Conservation (phyloP, 2,329 filamentous ascomycete genomes). For the Xylaria sp. region DNA sequence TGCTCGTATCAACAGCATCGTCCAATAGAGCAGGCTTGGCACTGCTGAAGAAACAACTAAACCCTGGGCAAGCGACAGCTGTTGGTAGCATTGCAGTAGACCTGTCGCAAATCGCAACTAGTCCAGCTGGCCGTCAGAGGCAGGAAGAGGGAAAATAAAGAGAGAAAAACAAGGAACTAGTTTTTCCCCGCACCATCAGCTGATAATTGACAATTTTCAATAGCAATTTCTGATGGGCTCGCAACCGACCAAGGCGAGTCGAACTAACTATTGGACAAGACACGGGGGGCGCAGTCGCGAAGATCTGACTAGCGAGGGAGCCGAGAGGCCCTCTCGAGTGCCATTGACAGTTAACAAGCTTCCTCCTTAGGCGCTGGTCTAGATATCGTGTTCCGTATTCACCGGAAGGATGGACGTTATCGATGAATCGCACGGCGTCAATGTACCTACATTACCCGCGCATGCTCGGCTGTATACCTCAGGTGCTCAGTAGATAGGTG, state of each 20-base stretch:
- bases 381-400: slow-evolving; percentile 11
- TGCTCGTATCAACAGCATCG: slow-evolving; percentile 24
- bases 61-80: slow-evolving; percentile 9
- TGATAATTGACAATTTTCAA: slow-evolving; percentile 29
- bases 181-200: slow-evolving; percentile 27
- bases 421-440: neutral
- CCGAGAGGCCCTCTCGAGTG: slow-evolving; percentile 16
- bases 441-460: neutral
- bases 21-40: slow-evolving; percentile 33
- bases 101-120: slow-evolving; percentile 24
- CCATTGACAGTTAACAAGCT: slow-evolving; percentile 20
- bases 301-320: slow-evolving; percentile 32
- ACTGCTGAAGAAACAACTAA: slow-evolving; percentile 14
- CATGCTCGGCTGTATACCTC: neutral
- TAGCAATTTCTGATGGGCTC: slow-evolving; percentile 15
- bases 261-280: slow-evolving; percentile 29
- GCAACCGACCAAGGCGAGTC: slow-evolving; percentile 3
- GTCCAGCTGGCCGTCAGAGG: slow-evolving; percentile 5
- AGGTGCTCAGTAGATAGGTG: neutral
- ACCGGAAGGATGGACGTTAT: slow-evolving; percentile 11
- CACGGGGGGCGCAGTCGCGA: slow-evolving; percentile 37
- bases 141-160: neutral
- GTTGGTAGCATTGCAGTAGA: slow-evolving; percentile 28
- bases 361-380: slow-evolving; percentile 26
- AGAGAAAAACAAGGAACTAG: slow-evolving; percentile 11